A percentile compares a stretch with the other conserved stretches of the same genome.
phyloP scores from a whole-genome alignment of 78 protist genomes.

The Dictyostelium firmibasis region DNA sequence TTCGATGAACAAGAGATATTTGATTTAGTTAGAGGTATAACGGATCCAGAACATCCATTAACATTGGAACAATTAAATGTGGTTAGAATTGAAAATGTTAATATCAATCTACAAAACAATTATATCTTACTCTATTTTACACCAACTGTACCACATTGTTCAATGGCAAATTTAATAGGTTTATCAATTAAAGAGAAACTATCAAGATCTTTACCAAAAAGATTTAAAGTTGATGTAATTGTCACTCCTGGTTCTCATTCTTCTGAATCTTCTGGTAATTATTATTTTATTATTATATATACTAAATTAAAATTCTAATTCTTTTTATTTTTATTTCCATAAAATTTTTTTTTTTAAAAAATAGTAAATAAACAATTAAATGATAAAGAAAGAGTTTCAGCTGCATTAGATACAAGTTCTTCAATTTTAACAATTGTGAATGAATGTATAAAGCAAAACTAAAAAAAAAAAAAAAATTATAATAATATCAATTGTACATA shows the following conservation, averaged over 20 bases:
- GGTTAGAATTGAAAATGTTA: conserved; percentile 51
- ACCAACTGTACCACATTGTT: conserved; percentile 96
- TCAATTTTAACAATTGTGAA: conserved; percentile 69
- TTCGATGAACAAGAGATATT: conserved; percentile 69
- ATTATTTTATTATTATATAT: background rate
- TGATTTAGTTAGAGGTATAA: conserved; percentile 82
- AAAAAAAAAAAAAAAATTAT: background rate
- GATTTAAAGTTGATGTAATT: conserved; percentile 86
- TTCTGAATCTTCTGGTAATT: conserved; percentile 52
- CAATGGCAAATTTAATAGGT: conserved; percentile 95
- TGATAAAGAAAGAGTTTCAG: conserved; percentile 95
- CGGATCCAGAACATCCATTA: conserved; percentile 97
- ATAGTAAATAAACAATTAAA: conserved; percentile 94
- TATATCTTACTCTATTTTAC: conserved; percentile 82
- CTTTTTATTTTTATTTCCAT: no score
- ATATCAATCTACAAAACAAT: conserved; percentile 61
- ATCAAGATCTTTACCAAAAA: conserved; percentile 83
- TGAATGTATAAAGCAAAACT: conserved; percentile 44
- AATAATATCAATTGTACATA: background rate
- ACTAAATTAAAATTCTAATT: no score
- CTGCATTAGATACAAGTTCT: conserved; percentile 86
- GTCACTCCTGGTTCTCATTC: conserved; percentile 77
- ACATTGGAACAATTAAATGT: conserved; percentile 94
- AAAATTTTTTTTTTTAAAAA: no score
- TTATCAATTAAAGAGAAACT: conserved; percentile 92